Conservation (phyloP, 495 filamentous ascomycete species). For the Penicillium atrosanguineum region DNA sequence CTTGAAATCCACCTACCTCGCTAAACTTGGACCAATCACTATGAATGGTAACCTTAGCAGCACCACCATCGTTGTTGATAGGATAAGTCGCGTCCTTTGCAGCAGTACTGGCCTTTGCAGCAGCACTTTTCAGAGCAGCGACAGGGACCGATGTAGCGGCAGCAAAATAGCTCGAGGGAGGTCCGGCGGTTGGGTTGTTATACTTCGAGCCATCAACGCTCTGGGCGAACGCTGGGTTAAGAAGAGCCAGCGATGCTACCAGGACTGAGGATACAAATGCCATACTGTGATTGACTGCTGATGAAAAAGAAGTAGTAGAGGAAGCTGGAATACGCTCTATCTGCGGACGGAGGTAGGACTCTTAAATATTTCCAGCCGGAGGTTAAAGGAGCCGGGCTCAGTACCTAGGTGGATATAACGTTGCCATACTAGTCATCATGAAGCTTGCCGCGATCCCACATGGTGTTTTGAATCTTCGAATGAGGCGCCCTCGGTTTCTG, state of each 20-base stretch:
- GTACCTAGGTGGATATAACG: background rate
- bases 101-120: slow-evolving; percentile 21
- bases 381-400: background rate
- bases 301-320: no score
- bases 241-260: slow-evolving; percentile 9
- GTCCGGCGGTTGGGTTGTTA: slow-evolving; percentile 24
- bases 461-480: background rate
- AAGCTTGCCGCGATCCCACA: background rate
- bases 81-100: slow-evolving; percentile 27
- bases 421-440: background rate
- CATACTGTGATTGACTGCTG: no score
- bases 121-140: slow-evolving; percentile 25
- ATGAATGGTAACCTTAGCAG: slow-evolving; percentile 27
- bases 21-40: slow-evolving; percentile 30
- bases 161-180: slow-evolving; percentile 30
- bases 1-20: slow-evolving; percentile 11
- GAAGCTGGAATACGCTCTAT: background rate
- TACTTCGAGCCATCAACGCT: slow-evolving; percentile 24
- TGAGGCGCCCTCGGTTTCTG: background rate
- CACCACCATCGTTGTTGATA: slow-evolving; percentile 16
- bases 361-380: background rate
- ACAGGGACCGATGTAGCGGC: slow-evolving; percentile 26
- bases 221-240: slow-evolving; percentile 15
- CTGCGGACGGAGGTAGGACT: background rate
- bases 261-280: background rate